Percentiles rank a stretch among this genome's conserved stretches.
phyloP scores from a whole-genome alignment of 106 monocot species.

The Cymbidium sinense region DNA sequence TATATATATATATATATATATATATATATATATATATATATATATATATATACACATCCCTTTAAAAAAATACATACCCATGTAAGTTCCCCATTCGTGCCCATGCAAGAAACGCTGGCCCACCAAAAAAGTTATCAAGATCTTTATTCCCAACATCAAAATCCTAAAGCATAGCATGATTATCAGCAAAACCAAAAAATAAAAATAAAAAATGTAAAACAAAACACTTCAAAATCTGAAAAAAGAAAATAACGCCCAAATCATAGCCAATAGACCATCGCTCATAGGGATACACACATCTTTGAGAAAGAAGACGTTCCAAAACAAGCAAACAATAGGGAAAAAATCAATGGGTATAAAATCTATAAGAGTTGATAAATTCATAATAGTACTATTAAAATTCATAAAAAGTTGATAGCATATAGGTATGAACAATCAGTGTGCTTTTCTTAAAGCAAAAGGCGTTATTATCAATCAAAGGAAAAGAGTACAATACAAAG shows the following conservation, averaged over 20 bases:
- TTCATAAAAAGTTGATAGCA: background rate
- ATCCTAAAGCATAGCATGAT: conserved; percentile 34
- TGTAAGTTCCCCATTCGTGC: conserved; percentile 97
- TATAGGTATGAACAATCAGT: background rate
- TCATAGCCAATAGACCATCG: background rate
- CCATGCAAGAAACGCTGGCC: conserved; percentile 98
- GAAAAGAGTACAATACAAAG: too few species aligned
- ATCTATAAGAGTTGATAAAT: background rate
- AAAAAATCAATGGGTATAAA: background rate
- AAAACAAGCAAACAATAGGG: background rate
- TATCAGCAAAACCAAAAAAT: conserved; percentile 9
- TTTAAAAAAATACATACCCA: conserved; percentile 49
- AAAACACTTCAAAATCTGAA: background rate
- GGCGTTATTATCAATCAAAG: too few species aligned
- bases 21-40: too few species aligned
- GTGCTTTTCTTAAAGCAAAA: background rate
- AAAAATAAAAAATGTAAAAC: background rate
- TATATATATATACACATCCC: too few species aligned
- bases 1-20: too few species aligned
- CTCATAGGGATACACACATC: background rate
- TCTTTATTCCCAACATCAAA: conserved; percentile 59
- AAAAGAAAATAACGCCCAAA: background rate
- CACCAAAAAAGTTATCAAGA: conserved; percentile 78
- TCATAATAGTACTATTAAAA: background rate
- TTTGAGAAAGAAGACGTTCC: background rate